Evolutionary conservation across 2,329 filamentous ascomycete species (phyloP).

Genomic region (Colletotrichum cuscutae): DNA sequence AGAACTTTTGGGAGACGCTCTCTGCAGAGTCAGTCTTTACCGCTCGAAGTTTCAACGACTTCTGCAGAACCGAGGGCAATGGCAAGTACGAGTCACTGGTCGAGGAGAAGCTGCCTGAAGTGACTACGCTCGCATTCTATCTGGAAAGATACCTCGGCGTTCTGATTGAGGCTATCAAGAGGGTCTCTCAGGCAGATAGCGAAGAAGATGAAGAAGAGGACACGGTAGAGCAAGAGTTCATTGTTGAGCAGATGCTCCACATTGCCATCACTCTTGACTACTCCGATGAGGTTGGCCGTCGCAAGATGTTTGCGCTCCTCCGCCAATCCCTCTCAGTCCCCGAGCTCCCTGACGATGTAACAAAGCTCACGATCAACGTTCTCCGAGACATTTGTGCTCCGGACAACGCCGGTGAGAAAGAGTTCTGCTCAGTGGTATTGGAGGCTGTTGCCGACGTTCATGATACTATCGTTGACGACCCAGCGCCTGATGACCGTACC

Average conservation of each 20-base stretch:
- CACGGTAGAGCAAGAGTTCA: slow-evolving; percentile 90
- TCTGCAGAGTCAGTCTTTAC: slow-evolving; percentile 91
- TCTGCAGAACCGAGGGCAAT: slow-evolving; percentile 80
- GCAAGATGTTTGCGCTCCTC: slow-evolving; percentile 95
- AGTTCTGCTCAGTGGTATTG: slow-evolving; percentile 86
- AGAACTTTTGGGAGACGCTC: slow-evolving; percentile 82
- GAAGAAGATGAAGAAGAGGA: slow-evolving; percentile 81
- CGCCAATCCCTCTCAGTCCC: slow-evolving; percentile 86
- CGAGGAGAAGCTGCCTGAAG: slow-evolving; percentile 95
- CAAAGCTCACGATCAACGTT: slow-evolving; percentile 85
- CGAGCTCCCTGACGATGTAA: slow-evolving; percentile 91
- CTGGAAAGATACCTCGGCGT: slow-evolving; percentile 82
- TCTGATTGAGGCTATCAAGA: slow-evolving; percentile 72
- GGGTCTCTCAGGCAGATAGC: slow-evolving; percentile 64
- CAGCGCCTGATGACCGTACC: slow-evolving; percentile 61
- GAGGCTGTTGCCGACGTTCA: slow-evolving; percentile 97
- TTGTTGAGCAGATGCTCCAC: slow-evolving; percentile 93
- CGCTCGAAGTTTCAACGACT: slow-evolving; percentile 92
- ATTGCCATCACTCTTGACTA: slow-evolving; percentile 95
- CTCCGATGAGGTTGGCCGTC: slow-evolving; percentile 93
- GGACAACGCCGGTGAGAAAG: slow-evolving; percentile 78
- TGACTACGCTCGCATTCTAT: slow-evolving; percentile 89
- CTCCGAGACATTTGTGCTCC: slow-evolving; percentile 85
- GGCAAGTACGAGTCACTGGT: slow-evolving; percentile 79
- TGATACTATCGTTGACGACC: slow-evolving; percentile 85